Conservation (phyloP, 805 yeast species). For the Yarrowia hollandica region DNA sequence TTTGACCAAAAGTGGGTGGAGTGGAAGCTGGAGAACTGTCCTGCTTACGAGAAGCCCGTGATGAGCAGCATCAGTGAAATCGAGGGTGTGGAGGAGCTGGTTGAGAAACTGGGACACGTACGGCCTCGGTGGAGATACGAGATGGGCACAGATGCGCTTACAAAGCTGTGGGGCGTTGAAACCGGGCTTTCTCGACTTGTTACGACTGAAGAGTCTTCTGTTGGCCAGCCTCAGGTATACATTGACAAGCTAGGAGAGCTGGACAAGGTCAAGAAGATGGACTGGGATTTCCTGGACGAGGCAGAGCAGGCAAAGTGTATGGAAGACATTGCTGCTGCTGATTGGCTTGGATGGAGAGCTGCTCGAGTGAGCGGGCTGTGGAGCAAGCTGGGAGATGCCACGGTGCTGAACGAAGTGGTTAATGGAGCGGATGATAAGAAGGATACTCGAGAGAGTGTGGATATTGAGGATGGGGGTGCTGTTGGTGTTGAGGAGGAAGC, state of each 20-base stretch:
- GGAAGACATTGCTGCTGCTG: constrained; percentile 34
- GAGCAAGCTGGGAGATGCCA: constrained; percentile 42
- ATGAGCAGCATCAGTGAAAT: constrained; percentile 14
- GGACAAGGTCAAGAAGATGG: constrained; percentile 22
- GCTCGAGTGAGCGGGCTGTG: constrained; percentile 43
- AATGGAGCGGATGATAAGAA: background rate
- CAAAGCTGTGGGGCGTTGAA: constrained; percentile 44
- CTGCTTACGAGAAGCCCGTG: constrained; percentile 36
- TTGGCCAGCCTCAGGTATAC: constrained; percentile 33
- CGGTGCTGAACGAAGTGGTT: background rate
- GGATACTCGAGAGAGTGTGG: constrained; percentile 1
- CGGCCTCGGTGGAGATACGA: constrained; percentile 37
- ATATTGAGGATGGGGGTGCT: background rate
- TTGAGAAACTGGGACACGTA: constrained; percentile 28
- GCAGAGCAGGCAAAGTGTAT: constrained; percentile 33
- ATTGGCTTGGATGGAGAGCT: constrained; percentile 50
- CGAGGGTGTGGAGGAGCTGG: constrained; percentile 27
- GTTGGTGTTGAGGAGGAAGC: background rate
- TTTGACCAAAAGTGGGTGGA: constrained; percentile 39
- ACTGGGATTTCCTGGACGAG: constrained; percentile 25
- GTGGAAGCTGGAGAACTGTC: constrained; percentile 41
- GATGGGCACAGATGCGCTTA: constrained; percentile 41
- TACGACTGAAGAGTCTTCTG: constrained; percentile 34
- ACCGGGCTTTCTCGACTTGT: constrained; percentile 45
- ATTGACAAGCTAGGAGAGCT: constrained; percentile 29